Base-by-base conservation (phyloP, 1,139 yeast genomes). In the Hyphopichia fennica region DNA sequence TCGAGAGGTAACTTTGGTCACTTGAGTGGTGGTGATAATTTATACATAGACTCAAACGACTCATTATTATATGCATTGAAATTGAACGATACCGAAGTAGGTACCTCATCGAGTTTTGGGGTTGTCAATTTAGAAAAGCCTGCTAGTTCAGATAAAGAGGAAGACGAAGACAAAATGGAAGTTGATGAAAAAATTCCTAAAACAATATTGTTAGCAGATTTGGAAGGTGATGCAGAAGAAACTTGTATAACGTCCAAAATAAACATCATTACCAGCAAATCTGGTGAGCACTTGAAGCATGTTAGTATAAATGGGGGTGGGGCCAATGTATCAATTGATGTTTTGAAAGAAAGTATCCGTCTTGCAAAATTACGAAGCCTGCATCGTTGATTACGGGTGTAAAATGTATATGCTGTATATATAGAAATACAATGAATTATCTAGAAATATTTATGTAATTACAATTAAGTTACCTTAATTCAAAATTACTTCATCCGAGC, bases 161-260 rank as follows among this genome's bases (percentile, higher is more conserved):
- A 58, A 3, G 5, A 9, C 8, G 58, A 53, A 5, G 65, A 60
- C 20, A 60, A 56, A 5, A 39, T 41, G 46, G 48, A 44, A 3
- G 29, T 46, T 20, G 68, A 64, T 35, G 42, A 41, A 15, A 50
- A 43, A 18, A 7, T 7, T 3, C 48, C 45, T 37, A 49, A 57
- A 30, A 54, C 75, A 1, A 69, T 81, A 1, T 55, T 87, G 30
- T 60, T 87, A 42, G 81, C 87, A 2, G 95, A 87, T 53, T 57
- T 87, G 37, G 91, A 86, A 58, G 93, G 93, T 9, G 93, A 84
- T 50, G 84, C 89, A 5, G 96, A 87, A 58, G 91, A 87, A 56
- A 56, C 69, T 8, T 64, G 75, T 11, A 65, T 77, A 11, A 58
- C 60, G 33, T 72, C 79, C 31, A 63, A 76, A 37, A 62, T 80